Base-by-base conservation (phyloP, 2,329 filamentous ascomycete species). In the Calonectria leucothoes region DNA sequence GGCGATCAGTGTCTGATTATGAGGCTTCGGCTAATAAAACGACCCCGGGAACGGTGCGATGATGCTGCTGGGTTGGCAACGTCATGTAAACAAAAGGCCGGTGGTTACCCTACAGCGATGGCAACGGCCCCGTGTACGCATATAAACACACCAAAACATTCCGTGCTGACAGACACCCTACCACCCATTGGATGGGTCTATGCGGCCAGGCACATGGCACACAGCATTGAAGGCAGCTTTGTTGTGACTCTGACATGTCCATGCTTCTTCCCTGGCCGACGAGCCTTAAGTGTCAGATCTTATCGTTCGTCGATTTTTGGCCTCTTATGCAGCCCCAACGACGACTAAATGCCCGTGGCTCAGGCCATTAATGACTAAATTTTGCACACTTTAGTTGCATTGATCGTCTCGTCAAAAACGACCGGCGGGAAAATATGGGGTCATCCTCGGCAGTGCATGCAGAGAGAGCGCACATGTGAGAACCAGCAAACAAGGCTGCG, bases 291-390 rank as follows among this genome's bases (percentile, higher is more conserved):
- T 25, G 29, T 27, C 45, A 51, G n/a, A 61, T 72, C 48, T n/a
- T 73, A 73, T 73, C 63, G 71, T 70, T 73, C 67, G 61, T 61
- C 48, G 67, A 52, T 51, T 37, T 63, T 66, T 64, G 59, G 37
- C 25, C 15, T 64, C 61, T 72, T 66, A 72, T 72, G 70, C 70
- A 72, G 25, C 23, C 33, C 55, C 23, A 33, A 68, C 59, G 59
- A 68, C 66, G 63, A 72, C 48, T 27, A 51, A 29, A 27, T 33
- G n/a, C 33, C 55, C 55, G 55, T 52, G 37, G 57, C 45, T 33
- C 25, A 27, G 29, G 51, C 51, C 17, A 31, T n/a, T 20, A 20
- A 55, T 66, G 25, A 70, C 59, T 48, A 61, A 61, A 61, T 27
- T 39, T 59, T 61, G 15, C 48, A 27, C 67, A 37, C 42, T 39